phyloP scores from a whole-genome alignment of 1,139 yeast genomes.

The Saccharomycopsis hybrid region DNA sequence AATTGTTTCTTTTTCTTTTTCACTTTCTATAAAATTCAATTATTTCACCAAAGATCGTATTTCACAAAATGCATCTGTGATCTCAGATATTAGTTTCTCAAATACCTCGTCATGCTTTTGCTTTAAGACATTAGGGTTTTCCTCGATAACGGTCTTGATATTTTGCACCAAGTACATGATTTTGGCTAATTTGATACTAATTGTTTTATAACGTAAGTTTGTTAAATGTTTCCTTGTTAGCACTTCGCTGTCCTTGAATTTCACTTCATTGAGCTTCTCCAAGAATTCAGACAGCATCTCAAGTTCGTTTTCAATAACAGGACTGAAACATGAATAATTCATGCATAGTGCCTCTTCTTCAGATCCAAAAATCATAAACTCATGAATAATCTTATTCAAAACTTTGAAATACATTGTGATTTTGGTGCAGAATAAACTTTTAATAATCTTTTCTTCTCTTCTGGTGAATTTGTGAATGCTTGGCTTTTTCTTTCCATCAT shows the following conservation, averaged over 20 bases:
- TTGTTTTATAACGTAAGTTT: not conserved
- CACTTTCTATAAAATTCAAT: too few species aligned
- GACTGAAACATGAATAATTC: too few species aligned
- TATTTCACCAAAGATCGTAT: too few species aligned
- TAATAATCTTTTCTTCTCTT: constrained; percentile 11
- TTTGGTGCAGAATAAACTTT: not conserved
- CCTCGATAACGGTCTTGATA: not conserved
- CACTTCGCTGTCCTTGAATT: not conserved
- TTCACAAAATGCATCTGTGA: too few species aligned
- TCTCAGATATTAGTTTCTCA: too few species aligned
- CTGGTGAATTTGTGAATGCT: constrained; percentile 7
- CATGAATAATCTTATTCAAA: not conserved
- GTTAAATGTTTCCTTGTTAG: not conserved
- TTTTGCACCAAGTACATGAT: not conserved
- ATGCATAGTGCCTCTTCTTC: too few species aligned
- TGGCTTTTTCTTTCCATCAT: constrained; percentile 1
- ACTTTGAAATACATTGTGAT: not conserved
- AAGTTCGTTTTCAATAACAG: too few species aligned
- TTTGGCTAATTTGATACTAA: not conserved
- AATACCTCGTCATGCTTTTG: constrained; percentile 1
- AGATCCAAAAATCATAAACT: too few species aligned
- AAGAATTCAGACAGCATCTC: too few species aligned
- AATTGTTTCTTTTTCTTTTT: too few species aligned
- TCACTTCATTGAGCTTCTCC: not conserved
- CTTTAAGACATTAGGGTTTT: not conserved